Percentiles rank a stretch among this genome's conserved stretches.
Conservation (phyloP, 208 protist species). For the Leptomonas seymouri region DNA sequence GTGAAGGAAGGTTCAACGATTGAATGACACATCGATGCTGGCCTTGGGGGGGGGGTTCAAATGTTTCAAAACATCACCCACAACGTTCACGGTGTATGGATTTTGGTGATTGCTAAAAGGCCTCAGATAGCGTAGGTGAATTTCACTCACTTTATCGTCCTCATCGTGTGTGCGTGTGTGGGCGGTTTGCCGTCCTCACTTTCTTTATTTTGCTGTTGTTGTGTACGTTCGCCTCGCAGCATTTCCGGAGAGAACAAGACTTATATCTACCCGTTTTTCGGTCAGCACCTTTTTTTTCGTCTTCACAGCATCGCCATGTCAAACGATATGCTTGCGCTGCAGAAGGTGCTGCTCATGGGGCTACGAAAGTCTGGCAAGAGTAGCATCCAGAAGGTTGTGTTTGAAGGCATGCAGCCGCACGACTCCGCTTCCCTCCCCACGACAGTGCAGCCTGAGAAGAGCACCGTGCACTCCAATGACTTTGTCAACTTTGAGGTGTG, state of each 20-base stretch:
- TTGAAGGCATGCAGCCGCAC: slow-evolving; percentile 89
- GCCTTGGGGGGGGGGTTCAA: too few species aligned
- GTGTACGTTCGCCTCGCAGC: too few species aligned
- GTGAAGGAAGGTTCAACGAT: too few species aligned
- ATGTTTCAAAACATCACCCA: too few species aligned
- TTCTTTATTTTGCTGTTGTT: not conserved
- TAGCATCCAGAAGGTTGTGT: slow-evolving; percentile 92
- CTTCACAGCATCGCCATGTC: slow-evolving; percentile 8
- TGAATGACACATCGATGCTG: too few species aligned
- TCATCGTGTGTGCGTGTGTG: not conserved
- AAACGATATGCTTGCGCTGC: slow-evolving; percentile 55
- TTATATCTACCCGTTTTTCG: too few species aligned
- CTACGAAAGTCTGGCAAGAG: slow-evolving; percentile 91
- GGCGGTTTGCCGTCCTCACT: not conserved
- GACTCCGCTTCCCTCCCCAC: slow-evolving; percentile 81
- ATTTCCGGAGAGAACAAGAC: too few species aligned
- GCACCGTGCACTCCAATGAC: slow-evolving; percentile 77
- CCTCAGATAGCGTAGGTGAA: too few species aligned
- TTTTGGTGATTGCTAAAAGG: too few species aligned
- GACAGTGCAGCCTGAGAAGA: slow-evolving; percentile 83
- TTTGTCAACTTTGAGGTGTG: slow-evolving; percentile 93
- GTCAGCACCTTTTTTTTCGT: too few species aligned
- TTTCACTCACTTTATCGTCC: not conserved
- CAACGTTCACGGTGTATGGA: too few species aligned
- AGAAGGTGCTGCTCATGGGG: slow-evolving; percentile 88